Base-by-base conservation (phyloP, 768 basidiomycete genomes). In the Exidia glandulosa region DNA sequence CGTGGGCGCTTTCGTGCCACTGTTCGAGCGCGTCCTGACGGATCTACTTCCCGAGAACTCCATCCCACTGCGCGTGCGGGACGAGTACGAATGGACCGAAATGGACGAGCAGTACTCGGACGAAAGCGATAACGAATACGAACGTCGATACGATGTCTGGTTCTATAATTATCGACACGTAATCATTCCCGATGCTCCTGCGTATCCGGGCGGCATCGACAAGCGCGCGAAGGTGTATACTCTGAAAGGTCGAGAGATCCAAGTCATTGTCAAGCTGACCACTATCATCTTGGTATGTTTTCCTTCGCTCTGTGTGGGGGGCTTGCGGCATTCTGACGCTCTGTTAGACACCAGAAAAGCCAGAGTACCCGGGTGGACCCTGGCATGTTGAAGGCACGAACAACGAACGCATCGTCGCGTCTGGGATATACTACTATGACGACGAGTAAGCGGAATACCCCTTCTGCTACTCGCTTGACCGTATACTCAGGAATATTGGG, bases 311-410 rank as follows among this genome's bases (percentile, higher is more conserved):
- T 32, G 57, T 41, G 47, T 45, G 32, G 12, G 56, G 30, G 36
- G 9, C 23, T 10, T 30, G 14, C 61, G 32, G 10, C 10, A 12
- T 41, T n/a, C 27, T 57, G 3, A 57, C 64, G 58, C 65, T 65
- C 29, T 34, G 19, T 47, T 56, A 70, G 27, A 73, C 74, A 59
- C 75, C 77, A 12, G 70, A 69, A n/a, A 68, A 66, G 5, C 70
- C 73, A 5, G 56, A 57, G 9, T 76, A 72, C 65, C 59, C 65
- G 3, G 76, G 72, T 1, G 69, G 72, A 12, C 66, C 66, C 13
- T 82, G 80, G 80, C 77, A 76, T 50, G 79, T 79, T 19, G 77
- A 78, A 65, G 80, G 81, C 34, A 80, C 80, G 79, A 66, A 73
- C 59, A 79, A 78, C 59, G 81, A 83, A 62, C 71, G 76, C 5